Evolutionary conservation across 805 yeast species (phyloP), one percentile per base, ranked within the genome.

Genomic region (Sungouiella blattae): DNA sequence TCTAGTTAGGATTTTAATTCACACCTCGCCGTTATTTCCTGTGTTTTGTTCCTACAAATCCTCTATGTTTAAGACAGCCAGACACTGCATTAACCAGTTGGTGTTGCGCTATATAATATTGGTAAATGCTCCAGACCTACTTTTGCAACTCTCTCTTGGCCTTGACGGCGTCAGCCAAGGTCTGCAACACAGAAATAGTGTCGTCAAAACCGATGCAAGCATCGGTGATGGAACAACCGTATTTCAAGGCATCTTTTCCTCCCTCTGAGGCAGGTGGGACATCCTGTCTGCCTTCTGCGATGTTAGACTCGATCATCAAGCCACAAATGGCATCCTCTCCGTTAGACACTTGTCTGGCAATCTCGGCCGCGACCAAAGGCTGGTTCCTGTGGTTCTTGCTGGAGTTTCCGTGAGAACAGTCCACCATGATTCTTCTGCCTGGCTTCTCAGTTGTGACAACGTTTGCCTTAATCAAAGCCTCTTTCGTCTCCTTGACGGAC

Each of bases 391-490:
- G 88, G 69, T 93, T 93, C 68, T 93, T 93, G 64, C 75, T 80
- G 25, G 97, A 88, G 73, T 93, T 93, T 53, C 96, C 98, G 66
- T 93, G 98, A 30, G 97, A 89, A 68, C 96, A 93, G 68, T 93
- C 98, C 43, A 93, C 84, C 98, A 93, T 93, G 67, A 73, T 62
- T 41, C 60, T 64, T 39, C 71, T 80, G 49, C 73, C 64, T 23
- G 67, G 77, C 33, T 75, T 73, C 30, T 55, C 55, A 25, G 67
- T 63, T 48, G 63, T 64, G 15, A 75, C 66, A 43, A 64, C 66
- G 48, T 69, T 60, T 26, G 69, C 58, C 45, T 67, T 64, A 32
- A 56, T 46, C 50, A 87, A 75, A 58, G 77, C 76, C 21, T 60
- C 69, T 68, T 87, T 83, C 45, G 94, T 93, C 26, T 73, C 81